Evolutionary conservation across 164 flowering plant genomes (phyloP).

Genomic region (Akebia trifoliata): DNA sequence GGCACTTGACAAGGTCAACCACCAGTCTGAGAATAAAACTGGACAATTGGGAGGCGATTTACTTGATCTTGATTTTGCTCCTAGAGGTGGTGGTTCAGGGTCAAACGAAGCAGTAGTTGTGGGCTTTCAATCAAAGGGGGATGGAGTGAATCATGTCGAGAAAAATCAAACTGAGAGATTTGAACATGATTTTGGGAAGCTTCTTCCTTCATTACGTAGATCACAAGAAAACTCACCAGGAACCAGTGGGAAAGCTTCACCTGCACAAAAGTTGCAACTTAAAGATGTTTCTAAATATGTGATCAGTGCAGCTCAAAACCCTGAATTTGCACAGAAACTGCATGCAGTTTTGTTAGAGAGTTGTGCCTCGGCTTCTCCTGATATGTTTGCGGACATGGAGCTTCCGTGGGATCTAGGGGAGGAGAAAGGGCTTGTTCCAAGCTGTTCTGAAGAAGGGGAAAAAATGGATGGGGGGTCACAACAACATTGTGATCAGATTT

Average conservation of each 20-base stretch:
- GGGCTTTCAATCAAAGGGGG: slow-evolving; percentile 13
- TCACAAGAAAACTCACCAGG: slow-evolving; percentile 31
- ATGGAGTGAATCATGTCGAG: slow-evolving; percentile 18
- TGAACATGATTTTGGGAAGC: slow-evolving; percentile 54
- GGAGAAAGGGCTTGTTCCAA: slow-evolving; percentile 20
- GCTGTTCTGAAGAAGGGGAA: slow-evolving; percentile 15
- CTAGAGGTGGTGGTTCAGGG: slow-evolving; percentile 19
- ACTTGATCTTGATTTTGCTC: slow-evolving; percentile 15
- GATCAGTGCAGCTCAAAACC: slow-evolving; percentile 76
- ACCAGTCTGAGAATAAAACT: too few relatives aligned
- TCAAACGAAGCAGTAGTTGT: slow-evolving; percentile 21
- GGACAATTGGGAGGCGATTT: slow-evolving; percentile 15
- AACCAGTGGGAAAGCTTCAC: slow-evolving; percentile 32
- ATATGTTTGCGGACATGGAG: slow-evolving; percentile 49
- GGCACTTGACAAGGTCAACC: slow-evolving; percentile 29
- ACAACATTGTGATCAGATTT: slow-evolving; percentile 12
- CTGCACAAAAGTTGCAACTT: slow-evolving; percentile 62
- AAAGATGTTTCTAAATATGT: slow-evolving; percentile 80
- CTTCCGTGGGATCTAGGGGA: slow-evolving; percentile 25
- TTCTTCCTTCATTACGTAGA: slow-evolving; percentile 37
- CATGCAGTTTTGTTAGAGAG: slow-evolving; percentile 80
- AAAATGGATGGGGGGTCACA: slow-evolving; percentile 10
- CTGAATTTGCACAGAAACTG: slow-evolving; percentile 80
- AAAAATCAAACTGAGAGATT: slow-evolving; percentile 37
- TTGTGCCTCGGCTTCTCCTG: slow-evolving; percentile 74